Percentiles rank a stretch among this genome's conserved stretches.
Evolutionary conservation across 352 stramenopile species (phyloP).

Genomic region (Phytophthora brassicae): DNA sequence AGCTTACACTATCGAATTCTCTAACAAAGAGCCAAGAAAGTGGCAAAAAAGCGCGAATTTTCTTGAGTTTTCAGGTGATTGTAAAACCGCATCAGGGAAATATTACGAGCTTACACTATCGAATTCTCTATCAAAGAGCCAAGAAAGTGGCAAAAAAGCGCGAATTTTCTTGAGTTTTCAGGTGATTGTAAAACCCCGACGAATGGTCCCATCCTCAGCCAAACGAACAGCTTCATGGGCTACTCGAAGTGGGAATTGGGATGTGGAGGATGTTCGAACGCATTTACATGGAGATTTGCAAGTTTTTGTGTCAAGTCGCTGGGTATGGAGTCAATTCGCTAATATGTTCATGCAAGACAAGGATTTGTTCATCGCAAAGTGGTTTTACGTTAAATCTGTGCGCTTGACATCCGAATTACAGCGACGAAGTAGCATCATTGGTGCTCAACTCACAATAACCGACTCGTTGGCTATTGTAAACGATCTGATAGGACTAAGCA

Average conservation of each 20-base stretch:
- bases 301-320: constrained; percentile 43
- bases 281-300: constrained; percentile 57
- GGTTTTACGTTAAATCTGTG: constrained; percentile 43
- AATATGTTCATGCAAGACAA: constrained; percentile 41
- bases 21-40: not conserved
- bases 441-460: constrained; percentile 12
- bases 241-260: constrained; percentile 45
- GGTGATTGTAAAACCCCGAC: constrained; percentile 24
- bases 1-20: constrained; percentile 13
- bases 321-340: constrained; percentile 66
- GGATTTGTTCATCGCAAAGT: constrained; percentile 48
- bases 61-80: no score
- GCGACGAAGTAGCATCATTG: constrained; percentile 14
- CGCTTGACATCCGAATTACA: constrained; percentile 24
- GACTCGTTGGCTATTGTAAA: constrained; percentile 21
- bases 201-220: not conserved
- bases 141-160: not conserved
- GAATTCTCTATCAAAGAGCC: constrained; percentile 3
- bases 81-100: constrained; percentile 19
- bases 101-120: constrained; percentile 26
- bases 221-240: constrained; percentile 20
- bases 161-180: constrained; percentile 38
- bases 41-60: not conserved
- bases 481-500: constrained; percentile 40
- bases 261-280: constrained; percentile 37